Conservation (phyloP, 2,329 filamentous ascomycete species). For the Clonostachys byssicola region DNA sequence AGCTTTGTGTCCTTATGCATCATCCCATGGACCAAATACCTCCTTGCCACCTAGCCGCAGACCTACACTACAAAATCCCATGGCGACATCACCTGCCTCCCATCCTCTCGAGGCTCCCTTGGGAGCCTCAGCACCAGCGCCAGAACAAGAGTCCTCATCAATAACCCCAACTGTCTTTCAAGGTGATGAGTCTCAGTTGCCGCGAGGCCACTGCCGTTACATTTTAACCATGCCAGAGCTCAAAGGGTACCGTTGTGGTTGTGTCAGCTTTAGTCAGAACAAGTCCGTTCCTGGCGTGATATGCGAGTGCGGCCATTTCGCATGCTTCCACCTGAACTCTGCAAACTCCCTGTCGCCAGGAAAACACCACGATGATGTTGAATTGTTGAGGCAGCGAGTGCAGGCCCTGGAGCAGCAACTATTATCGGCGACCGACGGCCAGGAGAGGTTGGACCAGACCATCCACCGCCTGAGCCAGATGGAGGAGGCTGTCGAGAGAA, state of each 20-base stretch:
- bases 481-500: slow-evolving; percentile 51
- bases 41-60: no score
- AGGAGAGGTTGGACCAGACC: slow-evolving; percentile 26
- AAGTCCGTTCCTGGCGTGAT: slow-evolving; percentile 45
- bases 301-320: slow-evolving; percentile 56
- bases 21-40: no score
- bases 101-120: slow-evolving; percentile 5
- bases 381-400: slow-evolving; percentile 1
- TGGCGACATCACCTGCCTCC: slow-evolving; percentile 14
- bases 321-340: slow-evolving; percentile 53
- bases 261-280: slow-evolving; percentile 53
- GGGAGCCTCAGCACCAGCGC: not conserved
- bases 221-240: slow-evolving; percentile 53
- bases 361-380: slow-evolving; percentile 32
- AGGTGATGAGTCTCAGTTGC: slow-evolving; percentile 41
- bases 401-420: slow-evolving; percentile 4
- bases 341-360: slow-evolving; percentile 43
- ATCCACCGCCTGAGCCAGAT: slow-evolving; percentile 41
- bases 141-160: slow-evolving; percentile 3
- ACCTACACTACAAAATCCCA: slow-evolving; percentile 6
- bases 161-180: slow-evolving; percentile 9
- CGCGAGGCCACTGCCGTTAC: slow-evolving; percentile 55
- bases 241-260: slow-evolving; percentile 55
- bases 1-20: no score
- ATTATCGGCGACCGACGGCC: slow-evolving; percentile 19